phyloP scores from a whole-genome alignment of 1,284 basidiomycete species.

The Cryptococcus amylolentus region DNA sequence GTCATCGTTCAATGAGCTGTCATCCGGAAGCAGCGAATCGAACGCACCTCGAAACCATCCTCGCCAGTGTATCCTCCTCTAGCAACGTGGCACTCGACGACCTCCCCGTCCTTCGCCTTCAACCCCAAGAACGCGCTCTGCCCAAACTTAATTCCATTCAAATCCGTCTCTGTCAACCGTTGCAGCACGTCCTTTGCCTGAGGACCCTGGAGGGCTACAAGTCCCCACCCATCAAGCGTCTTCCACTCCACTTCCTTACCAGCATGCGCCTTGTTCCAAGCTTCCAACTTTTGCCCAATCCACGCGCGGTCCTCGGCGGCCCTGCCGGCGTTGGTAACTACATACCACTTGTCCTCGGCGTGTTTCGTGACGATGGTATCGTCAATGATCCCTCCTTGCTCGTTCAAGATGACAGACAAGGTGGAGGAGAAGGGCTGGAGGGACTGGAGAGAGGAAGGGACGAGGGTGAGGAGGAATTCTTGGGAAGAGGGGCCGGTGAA shows the following conservation, averaged over 20 bases:
- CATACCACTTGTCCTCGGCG: conserved; percentile 76
- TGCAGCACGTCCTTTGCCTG: conserved; percentile 75
- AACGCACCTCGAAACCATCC: conserved; percentile 87
- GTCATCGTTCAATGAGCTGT: conserved; percentile 1
- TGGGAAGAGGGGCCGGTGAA: conserved; percentile 71
- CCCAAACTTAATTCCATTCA: conserved; percentile 61
- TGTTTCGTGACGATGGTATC: conserved; percentile 84
- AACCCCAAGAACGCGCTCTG: conserved; percentile 10
- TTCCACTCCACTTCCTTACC: conserved; percentile 70
- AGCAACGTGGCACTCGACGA: conserved; percentile 81
- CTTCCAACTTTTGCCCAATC: conserved; percentile 64
- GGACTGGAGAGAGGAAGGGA: conserved; percentile 70
- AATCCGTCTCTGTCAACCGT: conserved; percentile 67
- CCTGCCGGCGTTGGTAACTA: conserved; percentile 94
- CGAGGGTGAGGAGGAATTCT: conserved; percentile 78
- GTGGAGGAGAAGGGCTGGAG: conserved; percentile 70
- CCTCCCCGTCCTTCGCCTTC: conserved; percentile 34
- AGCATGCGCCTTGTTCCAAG: conserved; percentile 66
- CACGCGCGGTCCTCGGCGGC: conserved; percentile 75
- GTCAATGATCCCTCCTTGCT: conserved; percentile 89
- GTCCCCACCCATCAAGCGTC: conserved; percentile 77
- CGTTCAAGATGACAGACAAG: conserved; percentile 83
- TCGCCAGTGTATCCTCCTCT: conserved; percentile 99
- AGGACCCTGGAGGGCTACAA: conserved; percentile 90
- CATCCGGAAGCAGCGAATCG: not conserved